Conservation (phyloP, 2,329 filamentous ascomycete genomes). For the Aspergillus texensis region DNA sequence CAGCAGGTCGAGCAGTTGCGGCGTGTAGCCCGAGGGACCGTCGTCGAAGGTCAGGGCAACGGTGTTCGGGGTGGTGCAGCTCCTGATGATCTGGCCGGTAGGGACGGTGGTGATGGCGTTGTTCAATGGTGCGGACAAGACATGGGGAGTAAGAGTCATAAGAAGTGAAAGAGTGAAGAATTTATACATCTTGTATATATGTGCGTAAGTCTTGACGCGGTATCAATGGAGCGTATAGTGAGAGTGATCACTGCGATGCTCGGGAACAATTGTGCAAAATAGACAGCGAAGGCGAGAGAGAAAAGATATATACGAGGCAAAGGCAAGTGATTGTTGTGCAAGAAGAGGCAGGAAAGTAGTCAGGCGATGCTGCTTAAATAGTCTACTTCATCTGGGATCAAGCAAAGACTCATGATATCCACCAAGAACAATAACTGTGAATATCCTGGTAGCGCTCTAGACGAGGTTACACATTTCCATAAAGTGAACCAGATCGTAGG, state of each 20-base stretch:
- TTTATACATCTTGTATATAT: constrained; percentile 1
- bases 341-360: neutral
- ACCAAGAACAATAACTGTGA: neutral
- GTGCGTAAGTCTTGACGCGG: neutral
- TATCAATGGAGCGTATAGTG: neutral
- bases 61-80: constrained; percentile 50
- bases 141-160: neutral
- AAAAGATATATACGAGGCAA: neutral
- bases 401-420: neutral
- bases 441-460: neutral
- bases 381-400: neutral
- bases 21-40: constrained; percentile 63
- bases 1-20: constrained; percentile 60
- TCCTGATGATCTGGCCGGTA: constrained; percentile 48
- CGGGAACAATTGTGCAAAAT: neutral
- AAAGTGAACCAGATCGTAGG: neutral
- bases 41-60: constrained; percentile 69
- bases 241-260: neutral
- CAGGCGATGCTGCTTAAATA: constrained; percentile 7
- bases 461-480: neutral
- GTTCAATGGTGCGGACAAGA: neutral
- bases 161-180: constrained; percentile 4
- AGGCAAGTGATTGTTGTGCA: neutral
- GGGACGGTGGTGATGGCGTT: constrained; percentile 17
- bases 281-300: neutral